Conservation (phyloP, 2,329 filamentous ascomycete species). For the Fusarium chlamydosporum region DNA sequence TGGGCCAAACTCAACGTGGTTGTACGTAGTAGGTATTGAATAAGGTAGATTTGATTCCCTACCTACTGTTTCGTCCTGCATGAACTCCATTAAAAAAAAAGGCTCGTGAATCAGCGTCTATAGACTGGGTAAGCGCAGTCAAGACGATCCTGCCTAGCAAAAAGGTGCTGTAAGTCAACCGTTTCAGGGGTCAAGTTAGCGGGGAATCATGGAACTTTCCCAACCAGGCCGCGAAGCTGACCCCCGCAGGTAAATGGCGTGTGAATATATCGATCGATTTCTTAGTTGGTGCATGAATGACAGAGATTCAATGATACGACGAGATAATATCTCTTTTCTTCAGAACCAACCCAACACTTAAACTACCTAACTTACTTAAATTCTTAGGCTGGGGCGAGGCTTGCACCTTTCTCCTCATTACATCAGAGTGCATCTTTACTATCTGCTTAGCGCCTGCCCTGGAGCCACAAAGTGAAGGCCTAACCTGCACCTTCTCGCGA, state of each 20-base stretch:
- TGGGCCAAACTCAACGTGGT: background rate
- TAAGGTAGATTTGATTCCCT: background rate
- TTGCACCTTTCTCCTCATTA: slow-evolving; percentile 10
- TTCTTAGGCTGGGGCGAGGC: background rate
- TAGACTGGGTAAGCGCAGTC: background rate
- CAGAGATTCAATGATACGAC: slow-evolving; percentile 19
- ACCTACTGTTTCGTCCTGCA: background rate
- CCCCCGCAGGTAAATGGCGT: slow-evolving; percentile 36
- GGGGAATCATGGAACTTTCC: slow-evolving; percentile 7
- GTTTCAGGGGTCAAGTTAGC: slow-evolving; percentile 18
- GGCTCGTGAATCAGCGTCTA: background rate
- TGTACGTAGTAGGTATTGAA: background rate
- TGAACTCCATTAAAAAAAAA: background rate
- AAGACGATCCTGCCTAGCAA: background rate
- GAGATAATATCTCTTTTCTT: slow-evolving; percentile 1
- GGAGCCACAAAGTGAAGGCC: slow-evolving; percentile 14
- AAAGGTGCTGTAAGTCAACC: slow-evolving; percentile 24
- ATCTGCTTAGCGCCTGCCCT: slow-evolving; percentile 20
- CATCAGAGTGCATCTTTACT: slow-evolving; percentile 18
- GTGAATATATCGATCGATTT: slow-evolving; percentile 16
- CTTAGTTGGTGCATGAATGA: slow-evolving; percentile 17
- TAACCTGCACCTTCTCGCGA: slow-evolving; percentile 21
- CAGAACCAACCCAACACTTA: background rate
- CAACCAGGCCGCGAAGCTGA: slow-evolving; percentile 5
- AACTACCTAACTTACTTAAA: background rate